These are phyloP conservation scores for Clarireedia sp. DNA, from an alignment of 2,329 filamentous ascomycete genomes.

Conservation along the genomic window DNA sequence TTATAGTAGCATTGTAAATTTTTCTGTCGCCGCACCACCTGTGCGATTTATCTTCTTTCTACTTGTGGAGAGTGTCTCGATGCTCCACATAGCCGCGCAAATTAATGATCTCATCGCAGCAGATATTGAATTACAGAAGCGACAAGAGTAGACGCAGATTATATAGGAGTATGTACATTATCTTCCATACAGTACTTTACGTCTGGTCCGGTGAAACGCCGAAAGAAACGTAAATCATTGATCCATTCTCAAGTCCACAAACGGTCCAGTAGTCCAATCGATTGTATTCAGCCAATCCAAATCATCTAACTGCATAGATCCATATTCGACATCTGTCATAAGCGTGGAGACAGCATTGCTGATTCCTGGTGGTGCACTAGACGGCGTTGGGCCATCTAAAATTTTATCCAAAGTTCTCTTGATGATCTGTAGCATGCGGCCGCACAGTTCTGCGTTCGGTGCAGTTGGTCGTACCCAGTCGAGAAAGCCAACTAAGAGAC, in stretches of 20 bases:
- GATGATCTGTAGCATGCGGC: slow-evolving; percentile 39
- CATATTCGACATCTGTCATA: not conserved
- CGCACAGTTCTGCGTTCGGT: slow-evolving; percentile 41
- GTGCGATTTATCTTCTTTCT: too few species aligned
- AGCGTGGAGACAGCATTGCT: not conserved
- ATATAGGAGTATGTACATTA: too few species aligned
- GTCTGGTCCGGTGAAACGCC: too few species aligned
- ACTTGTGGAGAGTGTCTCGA: too few species aligned
- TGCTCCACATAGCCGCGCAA: too few species aligned
- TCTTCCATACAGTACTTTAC: too few species aligned
- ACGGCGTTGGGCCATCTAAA: slow-evolving; percentile 20
- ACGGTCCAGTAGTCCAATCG: slow-evolving; percentile 26
- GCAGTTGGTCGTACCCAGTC: slow-evolving; percentile 42
- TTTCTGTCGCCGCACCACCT: too few species aligned
- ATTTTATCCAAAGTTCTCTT: slow-evolving; percentile 43
- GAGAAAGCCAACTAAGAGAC: slow-evolving; percentile 42
- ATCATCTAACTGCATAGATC: slow-evolving; percentile 14
- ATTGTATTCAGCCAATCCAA: slow-evolving; percentile 27
- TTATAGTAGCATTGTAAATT: too few species aligned
- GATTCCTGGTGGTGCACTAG: not conserved
- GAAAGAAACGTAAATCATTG: too few species aligned
- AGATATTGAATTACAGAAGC: too few species aligned
- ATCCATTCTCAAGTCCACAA: slow-evolving; percentile 17
- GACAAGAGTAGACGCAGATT: too few species aligned
- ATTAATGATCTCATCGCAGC: too few species aligned